Evolutionary conservation across 1,284 basidiomycete genomes (phyloP), one percentile per base, ranked within the genome.

Genomic region (Peniophora sp.): DNA sequence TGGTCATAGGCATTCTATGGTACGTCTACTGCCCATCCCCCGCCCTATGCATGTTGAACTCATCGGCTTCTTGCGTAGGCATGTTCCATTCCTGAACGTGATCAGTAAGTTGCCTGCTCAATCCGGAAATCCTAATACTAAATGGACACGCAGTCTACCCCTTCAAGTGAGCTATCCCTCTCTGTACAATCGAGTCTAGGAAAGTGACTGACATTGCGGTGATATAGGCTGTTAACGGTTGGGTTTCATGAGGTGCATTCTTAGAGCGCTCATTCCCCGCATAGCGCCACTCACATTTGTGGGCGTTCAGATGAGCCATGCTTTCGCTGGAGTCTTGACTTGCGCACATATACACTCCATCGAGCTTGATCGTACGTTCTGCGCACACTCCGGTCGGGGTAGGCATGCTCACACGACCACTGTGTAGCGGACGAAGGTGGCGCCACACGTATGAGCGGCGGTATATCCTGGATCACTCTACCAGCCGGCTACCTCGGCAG

Each of bases 401-500:
- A n/a, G n/a, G n/a, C n/a, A 44, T 10, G 34, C 55, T 41, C 57
- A 22, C 27, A 55, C 54, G 47, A 64, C 23, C 15, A 17, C 35
- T 23, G 32, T 43, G 46, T 58, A 90, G 88, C 92, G 32, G 87
- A 97, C 61, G 94, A 97, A 69, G 95, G 94, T 15, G 96, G 96
- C 1, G 83, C 86, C 11, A 98, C 96, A 0, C 74, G 81, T 24
- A 97, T 98, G 94, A 83, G 91, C 35, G 95, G 95, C 23, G 96
- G 95, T 1, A 85, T 97, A 41, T 75, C 83, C 10, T 88, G 86
- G 74, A 74, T 96, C 47, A 91, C 92, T 1, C 74, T 92, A 0
- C 91, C 91, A 0, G 92, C 92, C 1, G 93, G 93, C 35, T 98
- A 98, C 65, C 83, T 97, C 27, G 96, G 96, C 10, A 92, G 88